phyloP scores from a whole-genome alignment of 345 rosid genomes.

The Boechera stricta region DNA sequence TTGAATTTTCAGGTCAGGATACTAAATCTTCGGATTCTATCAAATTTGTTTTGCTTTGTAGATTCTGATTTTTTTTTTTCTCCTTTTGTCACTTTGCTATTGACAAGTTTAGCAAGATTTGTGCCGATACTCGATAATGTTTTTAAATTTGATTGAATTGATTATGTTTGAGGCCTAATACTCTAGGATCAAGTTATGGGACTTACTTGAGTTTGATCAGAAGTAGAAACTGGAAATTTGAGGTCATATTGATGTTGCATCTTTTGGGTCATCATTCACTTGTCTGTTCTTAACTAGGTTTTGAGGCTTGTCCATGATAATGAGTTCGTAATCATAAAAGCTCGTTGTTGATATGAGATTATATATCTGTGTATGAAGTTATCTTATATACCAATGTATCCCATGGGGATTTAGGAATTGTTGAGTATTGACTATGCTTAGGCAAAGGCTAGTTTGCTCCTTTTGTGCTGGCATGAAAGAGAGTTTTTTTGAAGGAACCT shows the following conservation, averaged over 20 bases:
- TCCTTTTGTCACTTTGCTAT: too few relatives aligned
- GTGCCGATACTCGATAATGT: too few relatives aligned
- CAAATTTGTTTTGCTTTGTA: not conserved
- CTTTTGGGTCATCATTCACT: constrained; percentile 6
- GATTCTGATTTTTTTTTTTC: not conserved
- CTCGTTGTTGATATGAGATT: not conserved
- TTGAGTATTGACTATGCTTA: not conserved
- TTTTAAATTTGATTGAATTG: not conserved
- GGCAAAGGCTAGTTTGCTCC: not conserved
- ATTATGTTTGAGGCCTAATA: not conserved
- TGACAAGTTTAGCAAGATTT: too few relatives aligned
- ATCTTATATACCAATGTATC: not conserved
- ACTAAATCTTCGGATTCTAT: constrained; percentile 4
- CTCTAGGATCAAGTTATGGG: constrained; percentile 1
- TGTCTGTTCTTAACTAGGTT: not conserved
- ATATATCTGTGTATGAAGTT: not conserved
- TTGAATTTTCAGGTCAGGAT: constrained; percentile 1
- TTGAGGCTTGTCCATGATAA: not conserved
- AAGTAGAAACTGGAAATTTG: constrained; percentile 7
- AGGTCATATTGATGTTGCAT: not conserved
- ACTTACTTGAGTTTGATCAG: not conserved
- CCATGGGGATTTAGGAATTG: not conserved
- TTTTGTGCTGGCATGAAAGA: not conserved
- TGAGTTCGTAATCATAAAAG: too few relatives aligned
- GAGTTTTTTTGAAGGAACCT: not conserved